Conservation (phyloP, 257 asterid species). For the Nicotiana undulata region DNA sequence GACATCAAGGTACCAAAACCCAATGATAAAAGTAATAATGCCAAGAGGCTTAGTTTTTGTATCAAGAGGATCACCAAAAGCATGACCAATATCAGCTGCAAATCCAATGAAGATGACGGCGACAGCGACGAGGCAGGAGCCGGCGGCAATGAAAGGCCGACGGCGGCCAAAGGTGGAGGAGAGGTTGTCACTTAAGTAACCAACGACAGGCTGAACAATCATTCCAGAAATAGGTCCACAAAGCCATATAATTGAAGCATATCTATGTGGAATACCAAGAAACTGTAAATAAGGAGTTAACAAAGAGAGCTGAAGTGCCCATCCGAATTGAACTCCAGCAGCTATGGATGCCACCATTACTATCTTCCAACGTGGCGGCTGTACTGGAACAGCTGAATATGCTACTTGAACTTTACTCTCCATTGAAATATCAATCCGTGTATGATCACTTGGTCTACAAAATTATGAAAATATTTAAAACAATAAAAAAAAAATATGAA, state of each 20-base stretch:
- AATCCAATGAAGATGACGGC: constrained; percentile 9
- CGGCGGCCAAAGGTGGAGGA: constrained; percentile 6
- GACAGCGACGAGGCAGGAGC: neutral
- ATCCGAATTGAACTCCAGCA: constrained; percentile 18
- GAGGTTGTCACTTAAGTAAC: constrained; percentile 8
- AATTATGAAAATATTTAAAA: too few species aligned
- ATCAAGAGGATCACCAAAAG: constrained; percentile 9
- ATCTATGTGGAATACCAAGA: constrained; percentile 10
- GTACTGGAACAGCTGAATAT: too few species aligned
- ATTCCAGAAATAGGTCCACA: constrained; percentile 17
- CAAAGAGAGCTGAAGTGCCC: constrained; percentile 16
- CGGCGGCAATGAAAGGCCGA: constrained; percentile 9
- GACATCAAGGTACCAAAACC: constrained; percentile 17
- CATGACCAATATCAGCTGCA: constrained; percentile 14
- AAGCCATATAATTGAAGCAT: constrained; percentile 4
- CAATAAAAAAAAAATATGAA: too few species aligned
- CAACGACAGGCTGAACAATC: constrained; percentile 10
- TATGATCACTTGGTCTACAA: neutral
- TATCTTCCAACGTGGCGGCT: neutral
- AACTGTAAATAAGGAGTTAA: constrained; percentile 10
- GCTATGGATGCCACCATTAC: constrained; percentile 10
- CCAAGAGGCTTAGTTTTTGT: constrained; percentile 2
- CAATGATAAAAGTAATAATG: constrained; percentile 10
- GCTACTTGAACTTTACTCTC: neutral
- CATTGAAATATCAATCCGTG: neutral